These are phyloP conservation scores for Cyathus olla DNA, from an alignment of 1,284 basidiomycete genomes.

Conservation along the genomic window DNA sequence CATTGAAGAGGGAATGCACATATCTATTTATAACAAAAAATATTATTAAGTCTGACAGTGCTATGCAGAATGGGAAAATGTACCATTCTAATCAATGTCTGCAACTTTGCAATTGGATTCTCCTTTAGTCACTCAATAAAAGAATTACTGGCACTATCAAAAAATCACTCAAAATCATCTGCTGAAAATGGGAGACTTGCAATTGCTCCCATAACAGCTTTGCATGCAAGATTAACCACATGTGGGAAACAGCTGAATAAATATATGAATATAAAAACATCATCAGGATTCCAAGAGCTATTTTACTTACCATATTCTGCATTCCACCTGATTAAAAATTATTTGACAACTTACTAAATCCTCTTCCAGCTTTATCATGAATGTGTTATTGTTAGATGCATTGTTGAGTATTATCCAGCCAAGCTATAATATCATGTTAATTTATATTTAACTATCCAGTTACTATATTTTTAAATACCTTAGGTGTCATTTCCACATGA, in stretches of 20 bases:
- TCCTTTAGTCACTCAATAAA: neutral
- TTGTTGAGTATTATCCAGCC: conserved; percentile 46
- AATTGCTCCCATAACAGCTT: conserved; percentile 20
- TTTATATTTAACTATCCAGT: neutral
- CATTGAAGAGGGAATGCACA: conserved; percentile 6
- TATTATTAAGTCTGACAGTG: too few relatives aligned
- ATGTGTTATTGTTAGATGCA: conserved; percentile 42
- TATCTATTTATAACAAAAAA: conserved; percentile 2
- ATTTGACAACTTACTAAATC: conserved; percentile 19
- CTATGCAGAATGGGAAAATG: too few relatives aligned
- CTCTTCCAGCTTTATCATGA: conserved; percentile 26
- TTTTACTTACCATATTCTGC: conserved; percentile 18
- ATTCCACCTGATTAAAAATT: conserved; percentile 18
- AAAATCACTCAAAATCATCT: conserved; percentile 9
- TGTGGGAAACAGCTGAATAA: conserved; percentile 25
- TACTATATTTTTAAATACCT: conserved; percentile 9
- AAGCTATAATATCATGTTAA: conserved; percentile 23
- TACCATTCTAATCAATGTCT: conserved; percentile 7
- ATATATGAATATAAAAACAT: neutral
- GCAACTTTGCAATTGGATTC: conserved; percentile 9
- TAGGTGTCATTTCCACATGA: conserved; percentile 22
- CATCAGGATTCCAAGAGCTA: neutral
- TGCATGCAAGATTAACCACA: conserved; percentile 25
- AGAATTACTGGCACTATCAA: neutral
- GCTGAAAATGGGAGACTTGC: conserved; percentile 14